phyloP scores from a whole-genome alignment of 164 flowering plant species.

The Piper longum region DNA sequence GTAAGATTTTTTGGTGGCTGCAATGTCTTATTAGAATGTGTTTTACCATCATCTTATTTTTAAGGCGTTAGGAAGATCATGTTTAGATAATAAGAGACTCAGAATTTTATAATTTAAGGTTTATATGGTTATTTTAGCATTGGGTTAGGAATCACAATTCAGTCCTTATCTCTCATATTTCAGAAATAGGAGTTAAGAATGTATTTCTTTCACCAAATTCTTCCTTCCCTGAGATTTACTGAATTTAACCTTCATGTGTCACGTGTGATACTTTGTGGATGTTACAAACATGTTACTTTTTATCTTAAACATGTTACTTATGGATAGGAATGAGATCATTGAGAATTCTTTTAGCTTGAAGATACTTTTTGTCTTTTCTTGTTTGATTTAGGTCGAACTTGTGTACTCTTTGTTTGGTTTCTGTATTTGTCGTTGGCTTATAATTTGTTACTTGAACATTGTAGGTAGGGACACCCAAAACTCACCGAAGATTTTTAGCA shows the following conservation, averaged over 20 bases:
- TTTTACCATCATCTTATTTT: too few relatives aligned
- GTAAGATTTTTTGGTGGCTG: slow-evolving; percentile 18
- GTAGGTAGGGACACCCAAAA: slow-evolving; percentile 96
- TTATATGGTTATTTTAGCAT: too few relatives aligned
- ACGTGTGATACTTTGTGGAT: too few relatives aligned
- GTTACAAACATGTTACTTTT: neutral
- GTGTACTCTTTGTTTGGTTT: neutral
- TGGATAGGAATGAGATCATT: neutral
- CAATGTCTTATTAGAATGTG: neutral
- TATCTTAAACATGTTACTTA: neutral
- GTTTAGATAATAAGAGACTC: too few relatives aligned
- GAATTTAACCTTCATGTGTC: neutral
- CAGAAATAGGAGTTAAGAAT: too few relatives aligned
- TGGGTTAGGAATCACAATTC: too few relatives aligned
- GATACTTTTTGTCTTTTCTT: too few relatives aligned
- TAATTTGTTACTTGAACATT: slow-evolving; percentile 4
- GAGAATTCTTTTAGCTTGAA: too few relatives aligned
- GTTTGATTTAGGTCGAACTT: too few relatives aligned
- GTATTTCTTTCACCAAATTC: neutral
- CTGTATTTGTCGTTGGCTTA: neutral
- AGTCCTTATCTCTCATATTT: too few relatives aligned
- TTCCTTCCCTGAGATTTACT: neutral
- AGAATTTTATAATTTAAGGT: too few relatives aligned
- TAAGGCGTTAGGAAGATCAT: neutral
- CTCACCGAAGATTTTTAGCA: slow-evolving; percentile 83